A percentile compares a stretch with the other conserved stretches of the same genome.
Conservation (phyloP, 1,284 basidiomycete genomes). For the Takashimella koratensis region DNA sequence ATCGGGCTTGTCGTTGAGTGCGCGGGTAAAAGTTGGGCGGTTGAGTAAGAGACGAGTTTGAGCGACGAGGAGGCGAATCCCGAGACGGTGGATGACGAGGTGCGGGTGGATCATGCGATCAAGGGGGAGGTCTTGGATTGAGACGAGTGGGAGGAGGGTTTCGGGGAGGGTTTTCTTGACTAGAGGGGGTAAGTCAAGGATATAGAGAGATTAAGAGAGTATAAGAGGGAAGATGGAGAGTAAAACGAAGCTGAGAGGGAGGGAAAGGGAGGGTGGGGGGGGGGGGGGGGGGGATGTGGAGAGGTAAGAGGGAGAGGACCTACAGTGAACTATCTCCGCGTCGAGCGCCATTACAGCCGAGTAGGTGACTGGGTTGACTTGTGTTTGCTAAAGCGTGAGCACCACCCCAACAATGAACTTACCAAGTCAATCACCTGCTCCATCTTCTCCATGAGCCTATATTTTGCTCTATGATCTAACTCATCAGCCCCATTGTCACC, state of each 20-base stretch:
- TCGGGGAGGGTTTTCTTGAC: slow-evolving; percentile 40
- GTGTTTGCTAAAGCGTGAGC: slow-evolving; percentile 35
- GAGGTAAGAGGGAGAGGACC: slow-evolving; percentile 12
- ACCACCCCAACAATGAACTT: slow-evolving; percentile 5
- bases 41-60: slow-evolving; percentile 45
- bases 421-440: slow-evolving; percentile 46
- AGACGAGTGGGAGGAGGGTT: slow-evolving; percentile 29
- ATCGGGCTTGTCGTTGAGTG: slow-evolving; percentile 35
- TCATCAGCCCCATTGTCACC: too few species aligned
- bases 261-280: too few species aligned
- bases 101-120: slow-evolving; percentile 40
- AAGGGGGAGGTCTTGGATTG: slow-evolving; percentile 39
- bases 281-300: too few species aligned
- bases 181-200: slow-evolving; percentile 4
- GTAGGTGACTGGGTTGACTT: slow-evolving; percentile 33
- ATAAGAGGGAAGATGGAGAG: too few species aligned
- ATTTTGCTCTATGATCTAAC: slow-evolving; percentile 43
- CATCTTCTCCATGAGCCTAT: slow-evolving; percentile 38
- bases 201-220: too few species aligned
- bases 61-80: slow-evolving; percentile 42
- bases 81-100: slow-evolving; percentile 43
- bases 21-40: slow-evolving; percentile 40
- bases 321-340: slow-evolving; percentile 38
- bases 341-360: slow-evolving; percentile 35
- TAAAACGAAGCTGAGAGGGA: too few species aligned